Evolutionary conservation across 306 rosid genomes (phyloP), one percentile per base, ranked within the genome.

Genomic region (Gastrolobium villosum): DNA sequence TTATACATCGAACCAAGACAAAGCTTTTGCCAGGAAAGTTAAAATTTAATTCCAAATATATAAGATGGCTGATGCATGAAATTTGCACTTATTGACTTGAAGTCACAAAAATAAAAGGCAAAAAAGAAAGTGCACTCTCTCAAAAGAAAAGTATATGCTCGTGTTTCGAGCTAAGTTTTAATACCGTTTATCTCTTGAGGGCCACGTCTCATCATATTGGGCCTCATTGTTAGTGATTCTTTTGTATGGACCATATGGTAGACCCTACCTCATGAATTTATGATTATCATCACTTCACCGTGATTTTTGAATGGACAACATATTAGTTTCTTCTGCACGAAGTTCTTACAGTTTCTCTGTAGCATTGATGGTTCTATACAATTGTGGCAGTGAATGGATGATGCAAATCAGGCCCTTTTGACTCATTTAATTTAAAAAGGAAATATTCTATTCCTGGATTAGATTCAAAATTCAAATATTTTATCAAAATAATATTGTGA

Each of bases 191-290:
- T 55, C 41, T 45, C 40, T 39, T 45, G 45, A 82, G 53, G 82
- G 57, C 66, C 74, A 76, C 55, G 11, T 65, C 66, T 65, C 26
- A 63, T 72, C 56, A 60, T 72, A 15, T 32, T 44, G 54, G 62
- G 79, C 54, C 9, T 65, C 57, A 71, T 30, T 60, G 62, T 30
- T 35, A 37, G 75, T 81, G 46, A 77, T 80, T 59, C 52, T 65
- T 55, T 57, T 41, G n/a, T 3, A 14, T 45, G 79, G 81, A 73
- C 72, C 74, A 80, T 26, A 39, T 78, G 75, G 77, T 82, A 43
- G 86, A 69, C 86, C 88, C 88, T 66, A 14, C 68, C 49, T 49
- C 65, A 75, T 43, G 70, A 40, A 86, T 63, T 26, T 31, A 59
- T 78, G 66, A 65, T 26, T 31, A 59, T 78, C 74, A 65, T 65